Evolutionary conservation across 495 filamentous ascomycete genomes (phyloP), one percentile per base, ranked within the genome.

Genomic region (Aspergillus cavernicola): DNA sequence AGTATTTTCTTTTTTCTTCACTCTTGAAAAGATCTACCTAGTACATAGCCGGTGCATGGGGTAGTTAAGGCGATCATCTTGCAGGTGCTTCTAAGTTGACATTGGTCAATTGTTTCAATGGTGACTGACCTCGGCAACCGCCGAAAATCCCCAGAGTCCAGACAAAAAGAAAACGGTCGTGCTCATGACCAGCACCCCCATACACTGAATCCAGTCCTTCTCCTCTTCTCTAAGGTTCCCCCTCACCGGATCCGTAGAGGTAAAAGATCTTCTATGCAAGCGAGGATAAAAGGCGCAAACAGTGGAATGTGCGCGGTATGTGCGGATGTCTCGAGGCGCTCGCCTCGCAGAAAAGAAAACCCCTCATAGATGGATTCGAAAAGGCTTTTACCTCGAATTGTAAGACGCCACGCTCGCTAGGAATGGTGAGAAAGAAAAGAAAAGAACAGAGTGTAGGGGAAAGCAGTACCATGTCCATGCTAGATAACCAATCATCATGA

Each of bases 361-460:
- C 20, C 13, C 29, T 36, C 44, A 32, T 22, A n/a, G 12, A 15
- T 26, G 42, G 32, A 26, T 13, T 26, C 22, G 39, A 48, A 60
- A 55, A 47, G 56, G 18, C 36, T n/a, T n/a, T n/a, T n/a, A n/a
- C n/a, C n/a, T n/a, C n/a, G n/a, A n/a, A n/a, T n/a, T n/a, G n/a
- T n/a, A n/a, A 28, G 24, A 55, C 52, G 51, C 56, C 51, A 59
- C 42, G 57, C 57, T 59, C 18, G 62, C 58, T 56, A 42, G 50
- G 53, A 62, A 50, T 33, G 37, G 55, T 53, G 51, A 33, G 24
- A 36, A 40, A 47, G 35, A 39, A 53, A 41, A 33, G 51, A 41
- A 44, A 44, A 11, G 12, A 15, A 50, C 49, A 47, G 24, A 38
- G 26, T 5, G 5, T 37, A 19, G 41, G 26, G 31, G 22, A 41